These are phyloP conservation scores for Zymoseptoria pseudotritici DNA, from an alignment of 2,329 filamentous ascomycete genomes.

Conservation along the genomic window DNA sequence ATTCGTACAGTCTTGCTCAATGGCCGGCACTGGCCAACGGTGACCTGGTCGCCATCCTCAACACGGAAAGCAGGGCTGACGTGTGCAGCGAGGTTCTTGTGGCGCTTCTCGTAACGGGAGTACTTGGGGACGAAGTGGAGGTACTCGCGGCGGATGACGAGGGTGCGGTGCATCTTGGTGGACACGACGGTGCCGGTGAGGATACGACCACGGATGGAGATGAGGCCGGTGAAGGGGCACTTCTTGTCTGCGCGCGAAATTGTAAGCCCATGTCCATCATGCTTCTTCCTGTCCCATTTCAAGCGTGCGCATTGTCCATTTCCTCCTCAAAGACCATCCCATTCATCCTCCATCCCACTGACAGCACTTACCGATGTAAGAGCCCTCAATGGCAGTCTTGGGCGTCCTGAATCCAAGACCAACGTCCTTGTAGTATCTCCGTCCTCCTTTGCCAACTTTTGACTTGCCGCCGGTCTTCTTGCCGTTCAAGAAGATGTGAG, in stretches of 20 bases:
- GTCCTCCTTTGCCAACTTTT: slow-evolving; percentile 81
- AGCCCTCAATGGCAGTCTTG: slow-evolving; percentile 96
- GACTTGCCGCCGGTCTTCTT: slow-evolving; percentile 82
- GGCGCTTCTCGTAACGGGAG: slow-evolving; percentile 99
- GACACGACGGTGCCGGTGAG: slow-evolving; percentile 97
- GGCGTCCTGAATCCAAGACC: slow-evolving; percentile 98
- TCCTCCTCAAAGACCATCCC: slow-evolving; percentile 1
- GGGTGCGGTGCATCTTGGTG: slow-evolving; percentile 99
- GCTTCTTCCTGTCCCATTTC: background rate
- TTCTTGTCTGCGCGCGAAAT: slow-evolving; percentile 75
- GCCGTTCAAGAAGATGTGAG: slow-evolving; percentile 98
- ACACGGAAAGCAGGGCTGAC: slow-evolving; percentile 99
- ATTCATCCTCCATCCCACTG: slow-evolving; percentile 3
- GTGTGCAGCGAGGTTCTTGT: slow-evolving; percentile 99
- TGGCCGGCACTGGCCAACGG: slow-evolving; percentile 98
- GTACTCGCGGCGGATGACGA: slow-evolving; percentile 99
- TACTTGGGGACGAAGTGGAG: slow-evolving; percentile 99
- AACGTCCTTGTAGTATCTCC: slow-evolving; percentile 99
- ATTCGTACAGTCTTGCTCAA: slow-evolving; percentile 96
- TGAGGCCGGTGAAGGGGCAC: slow-evolving; percentile 98
- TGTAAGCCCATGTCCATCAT: slow-evolving; percentile 10
- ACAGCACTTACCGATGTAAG: slow-evolving; percentile 81
- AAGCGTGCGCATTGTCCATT: slow-evolving; percentile 1
- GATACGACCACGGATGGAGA: slow-evolving; percentile 99
- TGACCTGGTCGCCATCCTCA: slow-evolving; percentile 98